Base-by-base conservation (phyloP, 108 stramenopile genomes). In the Cyclotella cryptica region DNA sequence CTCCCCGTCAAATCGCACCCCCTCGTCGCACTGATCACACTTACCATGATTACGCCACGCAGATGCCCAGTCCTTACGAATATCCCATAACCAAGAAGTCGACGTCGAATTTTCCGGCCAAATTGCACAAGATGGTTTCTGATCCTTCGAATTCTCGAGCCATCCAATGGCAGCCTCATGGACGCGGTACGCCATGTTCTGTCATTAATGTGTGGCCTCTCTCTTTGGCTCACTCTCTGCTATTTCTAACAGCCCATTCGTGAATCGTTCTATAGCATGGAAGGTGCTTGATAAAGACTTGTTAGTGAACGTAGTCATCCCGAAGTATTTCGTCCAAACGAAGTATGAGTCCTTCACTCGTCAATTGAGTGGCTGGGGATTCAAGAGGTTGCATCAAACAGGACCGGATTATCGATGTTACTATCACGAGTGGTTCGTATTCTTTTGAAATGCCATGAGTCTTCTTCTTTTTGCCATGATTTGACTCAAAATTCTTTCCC, bases 301-400 rank as follows among this genome's bases (percentile, higher is more conserved):
- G 3, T 52, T 79, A 14, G 41, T 89, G 19, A 44, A 76, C 10
- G 70, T 74, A 47, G 83, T 86, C 46, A 82, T 90, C 51, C 85
- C 89, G 3, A 71, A 53, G 18, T 88, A 81, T 41, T 90, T 90
- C 68, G 78, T 77, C 52, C 86, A 89, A 44, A 86, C 84, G 18
- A 81, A 79, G 27, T 84, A 79, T 30, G 78, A 82, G 35, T 83
- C 81, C 21, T 79, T 79, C 47, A 67, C 64, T 17, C 53, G 78
- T 0, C 78, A 79, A 61, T 47, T 71, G 57, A 59, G 46, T 19
- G 78, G 78, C 21, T 79, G 78, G 78, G 78, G 78, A 7, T 79
- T 79, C 35, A 79, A 79, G 24, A 44, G 65, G 18, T 61, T 79
- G 7, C 78, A 72, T 72, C 71, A 72, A 57, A 17, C 63, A 12